Conservation (phyloP, 495 filamentous ascomycete species). For the Aspergillus affinis region DNA sequence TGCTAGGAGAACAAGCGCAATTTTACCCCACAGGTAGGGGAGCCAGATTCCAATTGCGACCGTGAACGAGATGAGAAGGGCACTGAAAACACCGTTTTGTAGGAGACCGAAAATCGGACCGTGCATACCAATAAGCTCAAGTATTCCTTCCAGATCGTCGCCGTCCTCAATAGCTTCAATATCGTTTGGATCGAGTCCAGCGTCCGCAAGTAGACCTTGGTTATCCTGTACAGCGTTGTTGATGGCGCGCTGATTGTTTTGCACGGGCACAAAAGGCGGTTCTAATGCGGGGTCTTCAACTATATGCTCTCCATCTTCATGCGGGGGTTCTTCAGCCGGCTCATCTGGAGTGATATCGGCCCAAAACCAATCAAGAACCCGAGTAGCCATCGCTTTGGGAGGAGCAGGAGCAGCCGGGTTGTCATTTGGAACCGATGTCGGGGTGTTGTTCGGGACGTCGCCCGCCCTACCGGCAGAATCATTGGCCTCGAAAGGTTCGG, state of each 20-base stretch:
- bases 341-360: conserved; percentile 49
- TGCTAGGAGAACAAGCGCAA: conserved; percentile 73
- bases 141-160: conserved; percentile 95
- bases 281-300: conserved; percentile 58
- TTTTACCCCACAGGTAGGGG: conserved; percentile 86
- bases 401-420: conserved; percentile 7
- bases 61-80: conserved; percentile 82
- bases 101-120: conserved; percentile 85
- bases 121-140: conserved; percentile 96
- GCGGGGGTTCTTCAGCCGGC: conserved; percentile 32
- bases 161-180: conserved; percentile 71
- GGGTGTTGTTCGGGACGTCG: background rate
- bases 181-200: conserved; percentile 58
- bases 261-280: conserved; percentile 62
- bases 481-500: background rate
- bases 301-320: conserved; percentile 56
- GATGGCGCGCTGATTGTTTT: conserved; percentile 31
- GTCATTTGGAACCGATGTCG: conserved; percentile 4
- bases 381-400: conserved; percentile 19
- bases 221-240: conserved; percentile 24
- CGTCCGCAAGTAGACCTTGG: conserved; percentile 36
- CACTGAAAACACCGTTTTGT: conserved; percentile 93
- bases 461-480: background rate
- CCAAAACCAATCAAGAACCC: conserved; percentile 61
- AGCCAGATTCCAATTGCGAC: conserved; percentile 83